Conservation (phyloP, 495 filamentous ascomycete genomes). For the Tuber microsphaerosporum region DNA sequence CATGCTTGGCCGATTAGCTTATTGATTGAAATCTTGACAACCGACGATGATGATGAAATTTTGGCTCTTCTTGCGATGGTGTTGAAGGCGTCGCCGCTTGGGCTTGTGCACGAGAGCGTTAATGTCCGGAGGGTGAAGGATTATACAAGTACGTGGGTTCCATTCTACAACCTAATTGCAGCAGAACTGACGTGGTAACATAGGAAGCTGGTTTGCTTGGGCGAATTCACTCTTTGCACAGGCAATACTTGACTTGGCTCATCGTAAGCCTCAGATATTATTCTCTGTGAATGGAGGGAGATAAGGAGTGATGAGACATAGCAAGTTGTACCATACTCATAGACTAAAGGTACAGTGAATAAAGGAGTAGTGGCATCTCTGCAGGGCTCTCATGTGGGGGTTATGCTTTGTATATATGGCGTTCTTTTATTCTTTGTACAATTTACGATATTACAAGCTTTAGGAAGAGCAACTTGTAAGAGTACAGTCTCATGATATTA, state of each 20-base stretch:
- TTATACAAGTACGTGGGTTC: slow-evolving; percentile 62
- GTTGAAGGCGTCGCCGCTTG: slow-evolving; percentile 61
- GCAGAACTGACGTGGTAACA: slow-evolving; percentile 39
- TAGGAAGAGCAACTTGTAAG: background rate
- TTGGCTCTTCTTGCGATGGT: slow-evolving; percentile 62
- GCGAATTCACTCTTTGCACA: slow-evolving; percentile 94
- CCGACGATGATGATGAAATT: slow-evolving; percentile 81
- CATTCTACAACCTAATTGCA: background rate
- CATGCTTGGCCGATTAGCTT: slow-evolving; percentile 98
- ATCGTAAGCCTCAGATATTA: slow-evolving; percentile 77
- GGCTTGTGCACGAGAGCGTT: slow-evolving; percentile 86
- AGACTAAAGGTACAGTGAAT: background rate
- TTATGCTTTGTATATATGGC: slow-evolving; percentile 2
- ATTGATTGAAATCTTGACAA: slow-evolving; percentile 83
- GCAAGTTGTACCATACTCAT: background rate
- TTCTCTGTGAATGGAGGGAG: slow-evolving; percentile 47
- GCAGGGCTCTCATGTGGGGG: background rate
- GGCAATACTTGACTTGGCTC: slow-evolving; percentile 82
- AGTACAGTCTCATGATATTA: background rate
- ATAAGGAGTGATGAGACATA: background rate
- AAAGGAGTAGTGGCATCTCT: background rate
- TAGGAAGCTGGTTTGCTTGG: slow-evolving; percentile 93
- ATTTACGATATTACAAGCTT: background rate
- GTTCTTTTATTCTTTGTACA: background rate
- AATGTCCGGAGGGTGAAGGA: slow-evolving; percentile 66